These are phyloP conservation scores for Turritis glabra DNA, from an alignment of 345 rosid genomes.

Conservation along the genomic window DNA sequence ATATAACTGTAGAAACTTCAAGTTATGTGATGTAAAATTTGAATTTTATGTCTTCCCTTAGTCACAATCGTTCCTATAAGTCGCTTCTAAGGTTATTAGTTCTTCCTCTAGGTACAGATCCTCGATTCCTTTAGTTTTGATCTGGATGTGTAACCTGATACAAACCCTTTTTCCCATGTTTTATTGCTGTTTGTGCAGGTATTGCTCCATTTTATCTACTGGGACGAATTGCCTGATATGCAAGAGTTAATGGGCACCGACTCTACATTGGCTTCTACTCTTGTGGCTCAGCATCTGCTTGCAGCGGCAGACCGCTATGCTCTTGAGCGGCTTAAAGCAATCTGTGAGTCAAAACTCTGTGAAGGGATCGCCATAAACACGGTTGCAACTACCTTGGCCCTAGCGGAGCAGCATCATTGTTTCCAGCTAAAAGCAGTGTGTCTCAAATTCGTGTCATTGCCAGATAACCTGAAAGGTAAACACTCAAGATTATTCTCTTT, in stretches of 20 bases:
- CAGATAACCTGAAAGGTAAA: constrained; percentile 68
- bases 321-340: constrained; percentile 64
- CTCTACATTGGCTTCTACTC: constrained; percentile 60
- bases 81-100: too few species aligned
- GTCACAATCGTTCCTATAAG: not conserved
- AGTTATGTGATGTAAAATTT: not conserved
- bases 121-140: not conserved
- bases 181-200: constrained; percentile 44
- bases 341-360: constrained; percentile 70
- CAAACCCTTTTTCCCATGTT: not conserved
- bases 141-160: not conserved
- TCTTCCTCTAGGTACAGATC: not conserved
- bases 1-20: not conserved
- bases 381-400: constrained; percentile 77
- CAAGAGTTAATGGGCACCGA: constrained; percentile 61
- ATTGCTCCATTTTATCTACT: constrained; percentile 77
- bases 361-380: constrained; percentile 72
- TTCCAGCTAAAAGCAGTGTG: constrained; percentile 66
- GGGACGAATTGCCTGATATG: constrained; percentile 78
- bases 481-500: not conserved
- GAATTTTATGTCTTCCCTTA: not conserved
- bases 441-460: constrained; percentile 63
- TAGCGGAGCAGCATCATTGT: constrained; percentile 88
- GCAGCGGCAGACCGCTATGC: constrained; percentile 83
- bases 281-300: constrained; percentile 78